Base-by-base conservation (phyloP, 164 flowering plant genomes). In the Houttuynia cordata region DNA sequence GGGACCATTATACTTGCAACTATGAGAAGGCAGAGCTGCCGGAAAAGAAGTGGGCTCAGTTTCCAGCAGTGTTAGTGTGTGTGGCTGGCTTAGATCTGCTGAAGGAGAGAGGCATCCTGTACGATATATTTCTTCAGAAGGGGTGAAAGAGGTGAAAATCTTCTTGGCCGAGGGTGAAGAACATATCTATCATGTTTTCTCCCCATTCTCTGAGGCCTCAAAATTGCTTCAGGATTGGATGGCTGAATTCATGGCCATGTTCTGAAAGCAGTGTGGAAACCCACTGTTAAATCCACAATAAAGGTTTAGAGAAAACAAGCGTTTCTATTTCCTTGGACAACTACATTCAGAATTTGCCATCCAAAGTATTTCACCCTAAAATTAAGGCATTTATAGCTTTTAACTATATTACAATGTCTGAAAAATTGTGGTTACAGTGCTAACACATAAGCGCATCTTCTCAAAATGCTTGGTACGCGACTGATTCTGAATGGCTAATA, bases 81-180 rank as follows among this genome's bases (percentile, higher is more conserved):
- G 89, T 86, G 39, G 94, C 94, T 3, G 91, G 77, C 4, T n/a
- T 69, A 52, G 91, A 89, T 77, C 78, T 84, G 52, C 65, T 89
- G 78, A 89, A 73, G 63, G 91, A 85, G 67, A 80, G 91, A 52
- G 94, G 94, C 15, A 75, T 71, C 0, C 69, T 70, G 77, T 85
- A 84, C 60, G 81, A 74, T 20, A 80, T 72, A 66, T 86, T 81
- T 60, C 51, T 86, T 72, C 58, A 70, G 78, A 80, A 66, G 84
- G 82, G 2, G 85, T 76, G 67, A 64, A 58, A 59, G 62, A 70
- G 20, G 91, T 83, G 73, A 60, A 53, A 63, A 64, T 84, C 53
- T 70, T 77, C 51, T 84, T 79, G 70, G 80, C 82, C 0, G 69
- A 83, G 63, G 80, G 64, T 0, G 85, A 86, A 56, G 51, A 63